Conservation (phyloP, 352 stramenopile species). For the Globisporangium orthogonon region DNA sequence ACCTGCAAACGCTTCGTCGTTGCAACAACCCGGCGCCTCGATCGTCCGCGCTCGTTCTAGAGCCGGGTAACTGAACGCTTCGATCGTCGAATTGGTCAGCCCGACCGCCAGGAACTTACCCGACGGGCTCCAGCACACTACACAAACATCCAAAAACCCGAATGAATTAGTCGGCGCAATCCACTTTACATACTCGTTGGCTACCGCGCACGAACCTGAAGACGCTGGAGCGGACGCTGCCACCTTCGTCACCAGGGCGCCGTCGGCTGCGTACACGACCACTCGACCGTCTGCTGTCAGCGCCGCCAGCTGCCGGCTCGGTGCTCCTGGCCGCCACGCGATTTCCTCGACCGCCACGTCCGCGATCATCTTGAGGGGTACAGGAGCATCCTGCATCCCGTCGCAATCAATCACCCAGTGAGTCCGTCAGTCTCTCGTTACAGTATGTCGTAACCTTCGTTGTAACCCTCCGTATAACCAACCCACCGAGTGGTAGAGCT, state of each 20-base stretch:
- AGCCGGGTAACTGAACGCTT: conserved; percentile 23
- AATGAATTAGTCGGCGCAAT: not conserved
- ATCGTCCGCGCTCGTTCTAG: conserved; percentile 29
- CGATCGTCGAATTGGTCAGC: conserved; percentile 24
- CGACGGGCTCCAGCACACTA: conserved; percentile 44
- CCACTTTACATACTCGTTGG: not conserved
- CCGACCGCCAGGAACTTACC: conserved; percentile 41
- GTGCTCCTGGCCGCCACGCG: conserved; percentile 29
- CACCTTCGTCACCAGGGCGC: not conserved
- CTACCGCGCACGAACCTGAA: conserved; percentile 16
- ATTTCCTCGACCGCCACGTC: conserved; percentile 40
- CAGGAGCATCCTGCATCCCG: conserved; percentile 17
- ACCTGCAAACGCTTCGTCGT: conserved; percentile 28
- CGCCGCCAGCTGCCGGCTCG: conserved; percentile 24
- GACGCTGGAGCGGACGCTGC: conserved; percentile 14
- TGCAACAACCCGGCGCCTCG: conserved; percentile 28
- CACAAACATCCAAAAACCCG: too few relatives aligned
- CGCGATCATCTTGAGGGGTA: conserved; percentile 30
- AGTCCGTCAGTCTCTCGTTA: not conserved
- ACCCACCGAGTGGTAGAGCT: conserved; percentile 37
- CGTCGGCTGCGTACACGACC: conserved; percentile 23
- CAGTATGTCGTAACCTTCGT: not conserved
- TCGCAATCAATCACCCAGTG: not conserved
- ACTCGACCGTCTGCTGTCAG: conserved; percentile 34
- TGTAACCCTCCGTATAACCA: not conserved